Evolutionary conservation across 2,329 filamentous ascomycete genomes (phyloP).

Genomic region (Cordyceps militaris): DNA sequence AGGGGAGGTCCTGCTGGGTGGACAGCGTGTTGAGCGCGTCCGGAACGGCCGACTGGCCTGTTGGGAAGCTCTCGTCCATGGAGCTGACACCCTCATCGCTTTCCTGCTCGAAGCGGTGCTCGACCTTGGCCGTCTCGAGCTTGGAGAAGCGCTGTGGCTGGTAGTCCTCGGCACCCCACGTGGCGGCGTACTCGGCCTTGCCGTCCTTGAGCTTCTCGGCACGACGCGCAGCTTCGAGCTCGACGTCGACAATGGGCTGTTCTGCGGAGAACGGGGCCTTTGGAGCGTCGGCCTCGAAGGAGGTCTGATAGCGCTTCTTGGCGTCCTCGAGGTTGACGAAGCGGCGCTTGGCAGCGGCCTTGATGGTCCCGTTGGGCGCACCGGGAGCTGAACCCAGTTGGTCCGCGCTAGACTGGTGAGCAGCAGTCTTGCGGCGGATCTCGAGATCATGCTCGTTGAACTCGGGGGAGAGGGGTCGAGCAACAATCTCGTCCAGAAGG

Average conservation of each 20-base stretch:
- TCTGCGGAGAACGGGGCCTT: neutral
- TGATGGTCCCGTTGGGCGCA: neutral
- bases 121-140: slow-evolving; percentile 11
- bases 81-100: slow-evolving; percentile 29
- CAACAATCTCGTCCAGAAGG: slow-evolving; percentile 19
- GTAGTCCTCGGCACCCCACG: slow-evolving; percentile 10
- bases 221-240: slow-evolving; percentile 6
- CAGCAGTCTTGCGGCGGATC: slow-evolving; percentile 2
- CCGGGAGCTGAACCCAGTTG: neutral
- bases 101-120: slow-evolving; percentile 16
- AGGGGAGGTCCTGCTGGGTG: slow-evolving; percentile 22
- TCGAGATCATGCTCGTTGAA: slow-evolving; percentile 3
- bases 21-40: slow-evolving; percentile 17
- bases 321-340: slow-evolving; percentile 10
- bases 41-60: slow-evolving; percentile 21
- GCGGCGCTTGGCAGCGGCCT: slow-evolving; percentile 1
- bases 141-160: neutral
- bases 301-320: slow-evolving; percentile 10
- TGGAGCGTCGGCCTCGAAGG: neutral
- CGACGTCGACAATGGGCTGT: neutral
- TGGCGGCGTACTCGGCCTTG: slow-evolving; percentile 8
- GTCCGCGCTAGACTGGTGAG: slow-evolving; percentile 1
- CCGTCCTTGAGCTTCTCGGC: slow-evolving; percentile 1
- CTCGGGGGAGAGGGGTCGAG: neutral
- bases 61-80: slow-evolving; percentile 36